Base-by-base conservation (phyloP, 495 filamentous ascomycete genomes). In the Tuber indicum region DNA sequence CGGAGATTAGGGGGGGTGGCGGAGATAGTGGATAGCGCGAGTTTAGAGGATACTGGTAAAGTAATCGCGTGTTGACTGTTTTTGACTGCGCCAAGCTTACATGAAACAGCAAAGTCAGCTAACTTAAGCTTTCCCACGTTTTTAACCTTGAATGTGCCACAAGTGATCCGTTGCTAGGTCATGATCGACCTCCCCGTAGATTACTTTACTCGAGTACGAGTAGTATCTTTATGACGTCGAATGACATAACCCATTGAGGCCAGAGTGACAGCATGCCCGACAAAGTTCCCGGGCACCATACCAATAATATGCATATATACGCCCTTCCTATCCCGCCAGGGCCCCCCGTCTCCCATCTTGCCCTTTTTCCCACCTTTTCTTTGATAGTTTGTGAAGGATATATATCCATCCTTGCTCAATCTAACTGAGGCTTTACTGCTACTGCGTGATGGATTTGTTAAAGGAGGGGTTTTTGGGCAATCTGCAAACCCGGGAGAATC, bases 401-500 rank as follows among this genome's bases (percentile, higher is more conserved):
- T 19, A 32, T 17, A 66, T 5, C n/a, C 26, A 36, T 2, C 14
- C 58, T 36, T 66, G 36, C 58, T 66, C 12, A 26, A 17, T 66
- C 26, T 66, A 36, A n/a, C 47, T 23, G 6, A 7, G 12, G 49
- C 49, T 26, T 36, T 17, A 32, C n/a, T 17, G 14, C 58, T 36
- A 8, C 58, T 14, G 58, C 58, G 32, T 14, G 58, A 36, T 66
- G 4, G 58, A 8, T 36, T 66, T 66, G 14, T 17, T 26, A 36
- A 19, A 36, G 58, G 58, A 66, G 58, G 26, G 32, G 58, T 14
- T 66, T 66, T 66, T 26, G 26, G 32, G 58, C 12, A 6, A 19
- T 17, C 58, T 66, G 14, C 58, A 4, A 17, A 3, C 58, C 3
- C 58, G 58, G 39, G n/a, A 2, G 23, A 81, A 81, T 45, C 17